Conservation (phyloP, 306 rosid species). For the Mimosa bimucronata region DNA sequence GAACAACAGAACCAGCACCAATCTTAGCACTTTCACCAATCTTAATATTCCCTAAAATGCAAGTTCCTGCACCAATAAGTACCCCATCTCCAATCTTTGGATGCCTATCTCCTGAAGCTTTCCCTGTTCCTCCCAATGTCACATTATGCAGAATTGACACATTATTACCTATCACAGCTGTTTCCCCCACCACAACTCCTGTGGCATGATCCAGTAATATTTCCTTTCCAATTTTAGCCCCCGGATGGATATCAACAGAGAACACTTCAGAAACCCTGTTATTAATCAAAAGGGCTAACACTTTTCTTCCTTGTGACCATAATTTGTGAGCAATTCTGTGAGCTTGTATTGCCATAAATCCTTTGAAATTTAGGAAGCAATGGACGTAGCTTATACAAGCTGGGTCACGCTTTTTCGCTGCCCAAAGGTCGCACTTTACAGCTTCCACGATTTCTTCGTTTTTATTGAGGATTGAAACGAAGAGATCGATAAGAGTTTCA, state of each 20-base stretch:
- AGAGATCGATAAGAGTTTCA: slow-evolving; percentile 55
- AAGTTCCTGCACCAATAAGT: slow-evolving; percentile 85
- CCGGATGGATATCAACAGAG: slow-evolving; percentile 88
- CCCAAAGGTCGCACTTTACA: slow-evolving; percentile 56
- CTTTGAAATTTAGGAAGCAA: slow-evolving; percentile 81
- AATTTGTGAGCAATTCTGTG: slow-evolving; percentile 73
- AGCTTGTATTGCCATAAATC: slow-evolving; percentile 79
- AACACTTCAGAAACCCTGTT: slow-evolving; percentile 81
- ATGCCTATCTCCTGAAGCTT: slow-evolving; percentile 78
- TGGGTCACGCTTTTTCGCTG: slow-evolving; percentile 79
- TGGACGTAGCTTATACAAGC: slow-evolving; percentile 79
- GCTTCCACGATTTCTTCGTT: slow-evolving; percentile 45
- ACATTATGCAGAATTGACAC: slow-evolving; percentile 89
- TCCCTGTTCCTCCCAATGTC: slow-evolving; percentile 93
- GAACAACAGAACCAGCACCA: slow-evolving; percentile 89
- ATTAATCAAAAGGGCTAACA: slow-evolving; percentile 70
- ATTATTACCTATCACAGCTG: slow-evolving; percentile 86
- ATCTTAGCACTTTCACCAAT: slow-evolving; percentile 86
- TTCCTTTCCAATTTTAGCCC: slow-evolving; percentile 78
- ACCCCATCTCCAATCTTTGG: slow-evolving; percentile 97
- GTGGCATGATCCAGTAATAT: slow-evolving; percentile 88
- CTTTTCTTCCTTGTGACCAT: slow-evolving; percentile 64
- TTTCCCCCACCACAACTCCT: slow-evolving; percentile 89
- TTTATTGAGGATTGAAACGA: slow-evolving; percentile 44
- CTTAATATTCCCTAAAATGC: slow-evolving; percentile 79